These are phyloP conservation scores for Amphibolis antarctica DNA, from an alignment of 106 monocot genomes.

Conservation along the genomic window DNA sequence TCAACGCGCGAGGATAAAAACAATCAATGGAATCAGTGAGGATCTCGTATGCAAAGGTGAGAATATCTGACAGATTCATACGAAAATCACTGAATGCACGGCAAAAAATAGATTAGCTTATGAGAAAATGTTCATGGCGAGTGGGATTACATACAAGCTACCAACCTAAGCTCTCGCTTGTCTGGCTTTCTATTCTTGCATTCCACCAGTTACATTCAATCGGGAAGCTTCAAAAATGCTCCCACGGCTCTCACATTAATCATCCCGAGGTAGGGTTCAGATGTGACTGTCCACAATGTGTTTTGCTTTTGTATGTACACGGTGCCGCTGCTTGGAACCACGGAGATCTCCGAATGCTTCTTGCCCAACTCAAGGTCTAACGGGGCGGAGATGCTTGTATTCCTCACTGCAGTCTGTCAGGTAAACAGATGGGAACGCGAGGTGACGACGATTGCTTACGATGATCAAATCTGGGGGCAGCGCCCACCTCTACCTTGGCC, in stretches of 20 bases:
- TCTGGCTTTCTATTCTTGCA: no score
- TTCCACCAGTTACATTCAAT: no score
- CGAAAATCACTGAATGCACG: no score
- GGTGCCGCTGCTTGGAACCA: background rate
- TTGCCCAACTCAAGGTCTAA: no score
- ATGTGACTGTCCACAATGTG: background rate
- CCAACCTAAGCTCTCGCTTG: background rate
- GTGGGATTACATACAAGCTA: background rate
- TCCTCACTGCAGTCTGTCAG: constrained; percentile 25
- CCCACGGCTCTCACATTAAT: background rate
- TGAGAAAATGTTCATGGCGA: background rate
- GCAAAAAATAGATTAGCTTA: constrained; percentile 1
- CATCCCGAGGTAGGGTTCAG: background rate
- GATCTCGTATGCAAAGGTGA: no score
- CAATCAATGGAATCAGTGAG: no score
- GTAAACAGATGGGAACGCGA: constrained; percentile 17
- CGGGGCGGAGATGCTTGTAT: no score
- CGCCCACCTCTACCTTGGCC: constrained; percentile 17
- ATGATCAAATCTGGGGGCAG: constrained; percentile 13
- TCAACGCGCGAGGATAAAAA: no score
- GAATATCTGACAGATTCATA: no score
- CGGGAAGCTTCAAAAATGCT: constrained; percentile 1
- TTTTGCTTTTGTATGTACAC: constrained; percentile 2
- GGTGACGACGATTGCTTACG: constrained; percentile 37
- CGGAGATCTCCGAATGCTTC: background rate